A percentile compares a stretch with the other conserved stretches of the same genome.
phyloP scores from a whole-genome alignment of 2,329 filamentous ascomycete genomes.

The Botryotinia narcissicola region DNA sequence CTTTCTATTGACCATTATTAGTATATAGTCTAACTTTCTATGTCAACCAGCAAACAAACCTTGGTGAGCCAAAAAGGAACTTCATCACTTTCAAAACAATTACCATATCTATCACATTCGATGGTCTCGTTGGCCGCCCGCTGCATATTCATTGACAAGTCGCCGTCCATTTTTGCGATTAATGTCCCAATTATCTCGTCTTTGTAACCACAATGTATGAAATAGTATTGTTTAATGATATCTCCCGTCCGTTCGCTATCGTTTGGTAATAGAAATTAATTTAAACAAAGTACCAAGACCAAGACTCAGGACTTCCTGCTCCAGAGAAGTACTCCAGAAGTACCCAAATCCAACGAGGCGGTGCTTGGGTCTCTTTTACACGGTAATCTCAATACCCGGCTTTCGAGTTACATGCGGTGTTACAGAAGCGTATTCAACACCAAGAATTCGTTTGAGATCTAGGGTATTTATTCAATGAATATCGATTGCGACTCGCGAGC shows the following conservation, averaged over 20 bases:
- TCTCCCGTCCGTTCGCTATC: not conserved
- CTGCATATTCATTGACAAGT: not conserved
- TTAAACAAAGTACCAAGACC: not conserved
- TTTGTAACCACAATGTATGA: not conserved
- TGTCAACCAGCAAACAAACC: conserved; percentile 33
- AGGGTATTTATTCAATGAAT: not conserved
- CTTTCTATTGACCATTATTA: conserved; percentile 36
- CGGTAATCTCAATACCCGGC: conserved; percentile 11
- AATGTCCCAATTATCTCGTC: not conserved
- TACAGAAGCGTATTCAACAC: conserved; percentile 2
- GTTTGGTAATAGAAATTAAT: not conserved
- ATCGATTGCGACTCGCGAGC: not conserved
- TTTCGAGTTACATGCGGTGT: conserved; percentile 9
- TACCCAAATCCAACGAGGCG: conserved; percentile 13
- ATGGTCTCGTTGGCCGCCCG: conserved; percentile 2
- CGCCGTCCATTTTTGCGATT: not conserved
- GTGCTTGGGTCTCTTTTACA: conserved; percentile 6
- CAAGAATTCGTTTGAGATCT: conserved; percentile 1
- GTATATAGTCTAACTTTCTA: conserved; percentile 4
- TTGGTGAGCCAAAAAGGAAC: conserved; percentile 43
- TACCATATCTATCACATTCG: conserved; percentile 9
- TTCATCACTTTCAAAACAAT: conserved; percentile 35
- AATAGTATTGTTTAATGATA: not conserved
- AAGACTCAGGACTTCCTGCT: not conserved
- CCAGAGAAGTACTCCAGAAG: not conserved